phyloP scores from a whole-genome alignment of 202 grass and related monocot species.

The Zizania palustris region DNA sequence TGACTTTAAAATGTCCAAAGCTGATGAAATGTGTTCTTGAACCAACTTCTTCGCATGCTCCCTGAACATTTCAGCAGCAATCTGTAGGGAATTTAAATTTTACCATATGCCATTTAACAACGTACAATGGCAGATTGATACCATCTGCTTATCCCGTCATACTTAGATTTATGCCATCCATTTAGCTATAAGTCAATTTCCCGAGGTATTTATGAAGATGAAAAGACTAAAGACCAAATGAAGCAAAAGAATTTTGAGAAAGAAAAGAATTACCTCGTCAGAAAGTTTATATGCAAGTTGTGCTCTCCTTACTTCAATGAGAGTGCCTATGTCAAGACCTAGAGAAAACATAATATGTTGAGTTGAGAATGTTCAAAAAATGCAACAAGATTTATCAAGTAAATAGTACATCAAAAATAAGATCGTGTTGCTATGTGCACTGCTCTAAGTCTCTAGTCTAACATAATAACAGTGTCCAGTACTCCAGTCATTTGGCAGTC shows the following conservation, averaged over 20 bases:
- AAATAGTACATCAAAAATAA: constrained; percentile 38
- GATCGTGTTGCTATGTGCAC: constrained; percentile 13
- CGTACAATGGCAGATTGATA: constrained; percentile 32
- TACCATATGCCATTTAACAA: constrained; percentile 27
- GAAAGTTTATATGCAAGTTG: constrained; percentile 85
- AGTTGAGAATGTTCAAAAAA: constrained; percentile 40
- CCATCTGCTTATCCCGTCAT: constrained; percentile 3
- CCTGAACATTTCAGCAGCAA: constrained; percentile 89
- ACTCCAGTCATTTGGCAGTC: too few relatives aligned
- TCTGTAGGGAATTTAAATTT: constrained; percentile 60
- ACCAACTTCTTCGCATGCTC: constrained; percentile 79
- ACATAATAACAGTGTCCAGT: constrained; percentile 8
- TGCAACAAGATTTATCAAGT: constrained; percentile 22
- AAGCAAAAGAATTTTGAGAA: constrained; percentile 29
- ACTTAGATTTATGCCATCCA: constrained; percentile 18
- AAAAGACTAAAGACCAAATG: constrained; percentile 16
- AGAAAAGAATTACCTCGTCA: constrained; percentile 75
- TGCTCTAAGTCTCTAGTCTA: constrained; percentile 36
- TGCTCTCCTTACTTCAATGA: constrained; percentile 80
- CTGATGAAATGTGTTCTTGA: constrained; percentile 81
- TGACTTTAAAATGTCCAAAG: constrained; percentile 79
- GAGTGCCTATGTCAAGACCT: constrained; percentile 70
- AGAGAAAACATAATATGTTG: constrained; percentile 39
- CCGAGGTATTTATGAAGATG: constrained; percentile 16
- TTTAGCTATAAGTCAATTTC: constrained; percentile 32